A percentile compares a stretch with the other conserved stretches of the same genome.
Conservation (phyloP, 1,139 yeast species). For the Blastobotrys ciferrii region DNA sequence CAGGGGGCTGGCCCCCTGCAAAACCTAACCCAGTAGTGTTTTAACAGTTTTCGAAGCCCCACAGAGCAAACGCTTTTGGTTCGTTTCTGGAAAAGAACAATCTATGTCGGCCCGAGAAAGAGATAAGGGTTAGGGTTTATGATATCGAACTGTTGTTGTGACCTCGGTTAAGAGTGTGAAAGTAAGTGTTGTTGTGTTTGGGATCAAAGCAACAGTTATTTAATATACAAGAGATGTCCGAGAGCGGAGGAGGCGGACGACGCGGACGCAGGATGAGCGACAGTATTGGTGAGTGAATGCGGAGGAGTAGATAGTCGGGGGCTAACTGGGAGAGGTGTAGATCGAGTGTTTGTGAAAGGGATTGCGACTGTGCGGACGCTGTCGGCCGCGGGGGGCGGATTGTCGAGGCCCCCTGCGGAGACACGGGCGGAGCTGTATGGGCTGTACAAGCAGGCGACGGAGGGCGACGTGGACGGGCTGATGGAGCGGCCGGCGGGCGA, state of each 20-base stretch:
- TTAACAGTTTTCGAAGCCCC: too few species aligned
- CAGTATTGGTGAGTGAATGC: slow-evolving; percentile 2
- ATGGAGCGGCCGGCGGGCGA: slow-evolving; percentile 7
- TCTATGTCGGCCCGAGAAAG: neutral
- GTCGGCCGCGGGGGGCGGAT: slow-evolving; percentile 45
- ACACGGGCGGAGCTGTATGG: slow-evolving; percentile 72
- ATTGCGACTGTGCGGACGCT: slow-evolving; percentile 74
- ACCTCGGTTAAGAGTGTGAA: neutral
- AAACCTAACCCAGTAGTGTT: too few species aligned
- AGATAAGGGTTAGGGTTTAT: neutral
- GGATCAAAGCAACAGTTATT: neutral
- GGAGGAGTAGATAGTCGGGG: neutral
- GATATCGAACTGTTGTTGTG: too few species aligned
- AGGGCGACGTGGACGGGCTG: slow-evolving; percentile 67
- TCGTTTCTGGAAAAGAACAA: too few species aligned
- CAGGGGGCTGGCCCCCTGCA: too few species aligned
- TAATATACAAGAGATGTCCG: too few species aligned
- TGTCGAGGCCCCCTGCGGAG: slow-evolving; percentile 80
- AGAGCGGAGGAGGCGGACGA: neutral
- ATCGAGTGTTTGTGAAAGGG: slow-evolving; percentile 77
- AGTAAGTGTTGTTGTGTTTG: neutral
- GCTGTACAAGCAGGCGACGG: slow-evolving; percentile 83
- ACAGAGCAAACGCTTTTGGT: too few species aligned
- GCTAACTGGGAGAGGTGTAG: slow-evolving; percentile 34
- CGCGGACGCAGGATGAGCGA: slow-evolving; percentile 2